Base-by-base conservation (phyloP, 768 basidiomycete genomes). In the Tephrocybe sp. region DNA sequence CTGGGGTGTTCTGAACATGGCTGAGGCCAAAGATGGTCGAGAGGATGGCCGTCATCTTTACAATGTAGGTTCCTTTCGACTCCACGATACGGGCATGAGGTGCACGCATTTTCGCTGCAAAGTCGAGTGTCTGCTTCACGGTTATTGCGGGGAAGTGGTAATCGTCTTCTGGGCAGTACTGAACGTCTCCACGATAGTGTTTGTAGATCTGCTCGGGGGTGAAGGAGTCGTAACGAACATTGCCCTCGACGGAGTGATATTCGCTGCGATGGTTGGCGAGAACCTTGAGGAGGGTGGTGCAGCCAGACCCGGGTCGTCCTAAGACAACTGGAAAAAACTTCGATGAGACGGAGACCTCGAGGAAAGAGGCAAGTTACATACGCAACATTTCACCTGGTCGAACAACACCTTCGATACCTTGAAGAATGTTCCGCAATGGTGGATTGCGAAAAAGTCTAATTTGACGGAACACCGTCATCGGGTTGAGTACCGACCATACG, bases 91-190 rank as follows among this genome's bases (percentile, higher is more conserved):
- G 79, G 3, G 65, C 67, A 23, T 70, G 79, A 2, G 91, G 90
- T 3, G 79, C 79, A 21, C 90, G 84, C 15, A 80, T 84, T 54
- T 74, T 78, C 0, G 84, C 77, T 0, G 87, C 84, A 49, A 90
- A 88, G 13, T 64, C 70, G 24, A 97, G 72, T 0, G 90, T 91
- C 61, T 91, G 77, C 41, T 79, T 76, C 25, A 92, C 89, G 4
- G 87, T 89, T 21, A 95, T 75, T 9, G 86, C 88, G 4, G 91
- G 87, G 57, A 93, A 88, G 62, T 92, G 91, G 1, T 88, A 72
- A 61, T 94, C 91, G 57, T 92, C 91, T 69, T 90, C 91, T 0
- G 88, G 87, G 52, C 79, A 85, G 62, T 90, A 92, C 47, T 80
- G 79, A 2, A 90, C 83, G 59, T 91, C 91, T 13, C 92, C 93